These are phyloP conservation scores for Coemansia sp. DNA, from an alignment of 192 early-diverging fungal genomes.

Conservation along the genomic window DNA sequence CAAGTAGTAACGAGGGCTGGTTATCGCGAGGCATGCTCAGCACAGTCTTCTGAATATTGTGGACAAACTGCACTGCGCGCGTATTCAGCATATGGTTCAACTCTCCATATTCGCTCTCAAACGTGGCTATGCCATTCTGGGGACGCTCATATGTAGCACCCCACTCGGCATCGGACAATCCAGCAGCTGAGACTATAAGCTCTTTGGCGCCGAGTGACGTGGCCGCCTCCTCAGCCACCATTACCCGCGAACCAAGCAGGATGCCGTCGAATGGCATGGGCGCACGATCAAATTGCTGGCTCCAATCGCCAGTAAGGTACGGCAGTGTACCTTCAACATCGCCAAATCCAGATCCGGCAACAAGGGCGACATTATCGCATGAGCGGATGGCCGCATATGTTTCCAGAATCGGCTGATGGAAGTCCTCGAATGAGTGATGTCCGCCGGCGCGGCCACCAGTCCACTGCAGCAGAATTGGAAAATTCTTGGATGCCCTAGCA, in stretches of 20 bases:
- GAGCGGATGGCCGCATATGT: constrained; percentile 66
- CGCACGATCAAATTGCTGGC: constrained; percentile 67
- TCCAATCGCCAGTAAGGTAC: constrained; percentile 92
- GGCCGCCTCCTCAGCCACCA: constrained; percentile 83
- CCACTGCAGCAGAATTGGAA: constrained; percentile 88
- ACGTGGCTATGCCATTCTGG: constrained; percentile 75
- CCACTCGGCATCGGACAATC: constrained; percentile 77
- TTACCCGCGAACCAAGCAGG: constrained; percentile 88
- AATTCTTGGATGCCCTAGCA: constrained; percentile 74
- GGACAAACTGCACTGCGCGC: constrained; percentile 74
- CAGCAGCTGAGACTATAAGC: constrained; percentile 78
- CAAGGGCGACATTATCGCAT: constrained; percentile 75
- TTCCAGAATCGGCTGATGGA: too few species aligned
- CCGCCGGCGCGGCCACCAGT: constrained; percentile 88
- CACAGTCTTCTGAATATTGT: constrained; percentile 78
- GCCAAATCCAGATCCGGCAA: constrained; percentile 88
- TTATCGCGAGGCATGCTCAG: constrained; percentile 81
- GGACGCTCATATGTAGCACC: constrained; percentile 60
- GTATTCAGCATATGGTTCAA: constrained; percentile 91
- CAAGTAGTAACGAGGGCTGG: constrained; percentile 66
- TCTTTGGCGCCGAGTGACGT: constrained; percentile 78
- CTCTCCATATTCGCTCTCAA: constrained; percentile 87
- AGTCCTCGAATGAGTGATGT: too few species aligned
- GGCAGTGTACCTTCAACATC: constrained; percentile 79
- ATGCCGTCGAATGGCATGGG: constrained; percentile 92